These are phyloP conservation scores for Didymella exigua DNA, from an alignment of 2,329 filamentous ascomycete genomes.

Conservation along the genomic window DNA sequence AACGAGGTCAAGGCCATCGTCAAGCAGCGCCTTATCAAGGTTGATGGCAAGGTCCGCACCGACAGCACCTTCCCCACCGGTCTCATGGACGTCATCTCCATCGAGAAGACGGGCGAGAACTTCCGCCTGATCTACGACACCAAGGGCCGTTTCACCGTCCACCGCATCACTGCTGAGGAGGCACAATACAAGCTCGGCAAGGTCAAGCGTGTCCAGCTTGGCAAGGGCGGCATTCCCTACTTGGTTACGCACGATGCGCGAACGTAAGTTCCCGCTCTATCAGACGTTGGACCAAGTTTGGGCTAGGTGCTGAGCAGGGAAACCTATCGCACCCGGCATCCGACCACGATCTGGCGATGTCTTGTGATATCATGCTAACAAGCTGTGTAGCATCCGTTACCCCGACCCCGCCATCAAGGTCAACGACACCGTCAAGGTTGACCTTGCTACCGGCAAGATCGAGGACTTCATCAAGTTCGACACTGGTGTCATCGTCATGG, in stretches of 20 bases:
- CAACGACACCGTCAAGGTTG: constrained; percentile 99
- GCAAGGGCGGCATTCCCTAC: constrained; percentile 99
- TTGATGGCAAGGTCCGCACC: constrained; percentile 99
- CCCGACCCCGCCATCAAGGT: constrained; percentile 98
- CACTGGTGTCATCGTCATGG: constrained; percentile 97
- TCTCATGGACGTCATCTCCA: constrained; percentile 99
- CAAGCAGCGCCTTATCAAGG: constrained; percentile 99
- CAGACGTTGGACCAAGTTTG: constrained; percentile 86
- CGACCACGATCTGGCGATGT: constrained; percentile 91
- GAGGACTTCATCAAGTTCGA: constrained; percentile 98
- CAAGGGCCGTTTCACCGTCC: constrained; percentile 99
- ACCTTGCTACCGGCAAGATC: constrained; percentile 97
- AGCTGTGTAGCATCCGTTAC: constrained; percentile 85
- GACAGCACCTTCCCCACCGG: constrained; percentile 96
- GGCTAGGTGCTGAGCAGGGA: constrained; percentile 44
- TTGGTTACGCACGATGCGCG: constrained; percentile 99
- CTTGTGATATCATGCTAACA: constrained; percentile 48
- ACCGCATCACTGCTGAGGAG: constrained; percentile 99
- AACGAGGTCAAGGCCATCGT: constrained; percentile 97
- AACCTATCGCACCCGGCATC: constrained; percentile 83
- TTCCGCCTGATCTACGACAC: constrained; percentile 99
- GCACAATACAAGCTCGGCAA: constrained; percentile 99
- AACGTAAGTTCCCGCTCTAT: constrained; percentile 99
- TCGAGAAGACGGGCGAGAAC: constrained; percentile 99
- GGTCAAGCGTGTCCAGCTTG: constrained; percentile 99